Percentiles rank a stretch among this genome's conserved stretches.
phyloP scores from a whole-genome alignment of 352 stramenopile genomes.

The Phytophthora idaei region DNA sequence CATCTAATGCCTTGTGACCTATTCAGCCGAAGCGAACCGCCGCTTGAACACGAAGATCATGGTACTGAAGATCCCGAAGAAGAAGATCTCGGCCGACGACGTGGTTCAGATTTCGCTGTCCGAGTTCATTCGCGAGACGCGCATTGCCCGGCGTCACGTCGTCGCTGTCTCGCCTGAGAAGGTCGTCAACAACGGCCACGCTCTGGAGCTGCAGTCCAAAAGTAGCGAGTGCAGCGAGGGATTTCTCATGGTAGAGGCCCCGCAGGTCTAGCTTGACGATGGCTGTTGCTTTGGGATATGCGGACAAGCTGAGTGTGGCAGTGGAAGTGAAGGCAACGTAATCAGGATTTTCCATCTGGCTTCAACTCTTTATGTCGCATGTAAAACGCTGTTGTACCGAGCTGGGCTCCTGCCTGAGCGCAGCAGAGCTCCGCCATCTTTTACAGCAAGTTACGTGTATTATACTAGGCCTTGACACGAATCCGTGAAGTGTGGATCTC shows the following conservation, averaged over 20 bases:
- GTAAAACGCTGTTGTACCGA: neutral
- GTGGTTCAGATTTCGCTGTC: constrained; percentile 68
- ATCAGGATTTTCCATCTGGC: constrained; percentile 27
- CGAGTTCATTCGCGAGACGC: constrained; percentile 81
- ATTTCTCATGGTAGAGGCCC: constrained; percentile 75
- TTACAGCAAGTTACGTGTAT: too few relatives aligned
- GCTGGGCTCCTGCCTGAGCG: too few relatives aligned
- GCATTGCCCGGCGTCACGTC: constrained; percentile 40
- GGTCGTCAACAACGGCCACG: constrained; percentile 22
- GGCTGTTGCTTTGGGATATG: neutral
- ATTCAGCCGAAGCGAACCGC: constrained; percentile 65
- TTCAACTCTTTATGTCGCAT: constrained; percentile 24
- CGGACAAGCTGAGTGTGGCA: neutral
- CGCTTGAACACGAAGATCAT: constrained; percentile 85
- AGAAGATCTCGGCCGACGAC: constrained; percentile 53
- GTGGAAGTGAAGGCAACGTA: constrained; percentile 19
- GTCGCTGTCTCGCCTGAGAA: constrained; percentile 31
- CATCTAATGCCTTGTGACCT: constrained; percentile 18
- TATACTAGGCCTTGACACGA: too few relatives aligned
- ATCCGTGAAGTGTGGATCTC: too few relatives aligned
- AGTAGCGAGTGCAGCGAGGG: constrained; percentile 86
- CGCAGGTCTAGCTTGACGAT: constrained; percentile 50
- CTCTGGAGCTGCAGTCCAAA: constrained; percentile 64
- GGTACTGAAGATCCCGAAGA: constrained; percentile 70
- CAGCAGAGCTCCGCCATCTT: too few relatives aligned